Percentiles rank a stretch among this genome's conserved stretches.
Conservation (phyloP, 225 moss, liverwort and hornwort genomes). For the Ulota crispa region DNA sequence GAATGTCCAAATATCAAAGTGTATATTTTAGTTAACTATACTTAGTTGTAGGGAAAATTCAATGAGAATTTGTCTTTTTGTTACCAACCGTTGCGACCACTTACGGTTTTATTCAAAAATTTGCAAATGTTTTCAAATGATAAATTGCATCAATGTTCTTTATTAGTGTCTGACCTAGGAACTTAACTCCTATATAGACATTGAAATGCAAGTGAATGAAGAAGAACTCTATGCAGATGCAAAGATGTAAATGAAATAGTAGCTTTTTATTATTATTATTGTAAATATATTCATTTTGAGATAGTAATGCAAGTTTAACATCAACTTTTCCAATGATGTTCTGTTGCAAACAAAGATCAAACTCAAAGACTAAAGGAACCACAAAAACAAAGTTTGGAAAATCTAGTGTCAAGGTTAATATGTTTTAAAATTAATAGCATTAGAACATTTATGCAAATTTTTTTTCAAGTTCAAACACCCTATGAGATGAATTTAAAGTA, state of each 20-base stretch:
- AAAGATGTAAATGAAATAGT: neutral
- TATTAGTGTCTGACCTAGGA: neutral
- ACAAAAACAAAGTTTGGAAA: neutral
- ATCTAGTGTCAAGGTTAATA: neutral
- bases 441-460: accelerated
- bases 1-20: too few relatives aligned
- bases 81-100: constrained; percentile 20
- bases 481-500: neutral
- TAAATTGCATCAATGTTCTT: neutral
- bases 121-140: neutral
- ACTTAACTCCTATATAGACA: neutral
- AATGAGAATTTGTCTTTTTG: neutral
- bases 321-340: neutral
- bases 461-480: neutral
- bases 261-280: neutral
- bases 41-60: neutral
- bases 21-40: too few relatives aligned
- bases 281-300: neutral
- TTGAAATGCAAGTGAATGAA: neutral
- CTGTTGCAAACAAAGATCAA: neutral
- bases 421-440: neutral
- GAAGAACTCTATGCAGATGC: accelerated
- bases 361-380: neutral
- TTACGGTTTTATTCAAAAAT: neutral
- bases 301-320: neutral